phyloP scores from a whole-genome alignment of 257 asterid species.

The Capsicum baccatum region DNA sequence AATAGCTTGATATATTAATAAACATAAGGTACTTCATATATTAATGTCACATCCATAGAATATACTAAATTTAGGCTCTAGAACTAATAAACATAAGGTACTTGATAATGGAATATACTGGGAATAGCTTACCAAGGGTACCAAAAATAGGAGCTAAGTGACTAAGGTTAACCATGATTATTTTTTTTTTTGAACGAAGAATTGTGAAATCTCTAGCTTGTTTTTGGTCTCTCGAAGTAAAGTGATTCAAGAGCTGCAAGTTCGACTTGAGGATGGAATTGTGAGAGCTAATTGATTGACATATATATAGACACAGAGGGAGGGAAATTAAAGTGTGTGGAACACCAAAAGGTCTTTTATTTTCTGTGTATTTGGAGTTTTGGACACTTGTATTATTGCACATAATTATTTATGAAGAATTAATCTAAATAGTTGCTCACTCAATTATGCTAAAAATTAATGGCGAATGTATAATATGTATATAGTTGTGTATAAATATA shows the following conservation, averaged over 20 bases:
- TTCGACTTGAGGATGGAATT: neutral
- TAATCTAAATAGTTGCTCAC: neutral
- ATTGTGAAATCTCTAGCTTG: neutral
- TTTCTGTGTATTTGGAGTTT: neutral
- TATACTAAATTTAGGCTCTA: neutral
- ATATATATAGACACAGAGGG: neutral
- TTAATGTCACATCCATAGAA: neutral
- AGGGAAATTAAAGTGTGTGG: neutral
- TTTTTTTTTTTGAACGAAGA: neutral
- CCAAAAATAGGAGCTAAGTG: neutral
- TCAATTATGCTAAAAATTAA: neutral
- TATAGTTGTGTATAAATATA: neutral
- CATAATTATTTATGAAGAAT: neutral
- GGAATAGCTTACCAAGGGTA: slow-evolving; percentile 39
- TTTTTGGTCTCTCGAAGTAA: neutral
- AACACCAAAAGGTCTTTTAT: neutral
- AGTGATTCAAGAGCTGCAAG: slow-evolving; percentile 11
- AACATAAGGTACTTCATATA: neutral
- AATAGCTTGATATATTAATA: neutral
- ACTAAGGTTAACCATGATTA: neutral
- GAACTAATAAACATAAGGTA: neutral
- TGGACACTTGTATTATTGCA: neutral
- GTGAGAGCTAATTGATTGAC: neutral
- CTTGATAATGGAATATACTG: neutral
- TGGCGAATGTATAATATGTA: neutral